phyloP scores from a whole-genome alignment of 2,329 filamentous ascomycete genomes.

The Fusarium coicis region DNA sequence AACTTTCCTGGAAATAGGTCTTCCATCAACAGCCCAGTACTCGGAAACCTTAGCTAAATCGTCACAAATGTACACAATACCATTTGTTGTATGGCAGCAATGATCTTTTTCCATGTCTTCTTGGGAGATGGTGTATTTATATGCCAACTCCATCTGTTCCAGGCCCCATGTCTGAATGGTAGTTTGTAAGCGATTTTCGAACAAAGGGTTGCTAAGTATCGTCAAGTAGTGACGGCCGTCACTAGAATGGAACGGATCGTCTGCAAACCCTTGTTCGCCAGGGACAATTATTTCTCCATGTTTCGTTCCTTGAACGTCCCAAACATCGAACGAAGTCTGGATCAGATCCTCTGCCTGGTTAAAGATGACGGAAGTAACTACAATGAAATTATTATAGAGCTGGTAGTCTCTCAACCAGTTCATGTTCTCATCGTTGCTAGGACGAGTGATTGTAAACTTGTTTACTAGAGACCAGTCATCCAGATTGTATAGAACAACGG shows the following conservation, averaged over 20 bases:
- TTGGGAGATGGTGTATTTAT: not conserved
- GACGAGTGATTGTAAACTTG: not conserved
- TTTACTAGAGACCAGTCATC: not conserved
- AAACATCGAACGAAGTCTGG: slow-evolving; percentile 5
- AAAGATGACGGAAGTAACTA: not conserved
- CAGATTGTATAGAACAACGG: not conserved
- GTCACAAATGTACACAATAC: not conserved
- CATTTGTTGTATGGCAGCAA: not conserved
- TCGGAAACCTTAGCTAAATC: not conserved
- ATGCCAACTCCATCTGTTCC: not conserved
- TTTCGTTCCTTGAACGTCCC: slow-evolving; percentile 7
- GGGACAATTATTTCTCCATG: not conserved
- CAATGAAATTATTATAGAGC: not conserved
- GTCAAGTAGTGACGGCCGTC: not conserved
- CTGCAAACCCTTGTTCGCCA: not conserved
- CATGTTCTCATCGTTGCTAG: not conserved
- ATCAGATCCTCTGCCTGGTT: not conserved
- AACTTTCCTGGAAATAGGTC: not conserved
- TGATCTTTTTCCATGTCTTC: not conserved
- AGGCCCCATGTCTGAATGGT: not conserved
- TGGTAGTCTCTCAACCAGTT: not conserved
- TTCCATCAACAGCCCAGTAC: not conserved
- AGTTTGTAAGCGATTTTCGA: not conserved
- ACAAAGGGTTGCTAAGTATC: not conserved
- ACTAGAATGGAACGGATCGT: not conserved